Percentiles rank a stretch among this genome's conserved stretches.
phyloP scores from a whole-genome alignment of 345 rosid genomes.

The Arabidopsis thaliana region DNA sequence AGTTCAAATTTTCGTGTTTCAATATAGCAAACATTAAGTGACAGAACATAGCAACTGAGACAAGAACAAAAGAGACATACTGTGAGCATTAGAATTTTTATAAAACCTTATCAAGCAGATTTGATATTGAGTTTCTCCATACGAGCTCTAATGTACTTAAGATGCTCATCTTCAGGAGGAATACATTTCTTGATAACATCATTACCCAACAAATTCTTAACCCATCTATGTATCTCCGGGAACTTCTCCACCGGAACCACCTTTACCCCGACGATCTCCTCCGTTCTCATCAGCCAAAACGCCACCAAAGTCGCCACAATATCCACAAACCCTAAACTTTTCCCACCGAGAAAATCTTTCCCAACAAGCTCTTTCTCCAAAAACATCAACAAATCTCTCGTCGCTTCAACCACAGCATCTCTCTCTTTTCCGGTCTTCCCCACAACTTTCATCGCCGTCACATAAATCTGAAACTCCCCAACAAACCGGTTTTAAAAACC shows the following conservation, averaged over 20 bases:
- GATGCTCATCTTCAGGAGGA: conserved; percentile 43
- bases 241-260: conserved; percentile 33
- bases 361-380: conserved; percentile 47
- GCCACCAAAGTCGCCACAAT: conserved; percentile 40
- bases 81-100: neutral
- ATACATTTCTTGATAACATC: conserved; percentile 40
- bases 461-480: conserved; percentile 1
- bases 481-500: neutral
- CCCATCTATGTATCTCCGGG: conserved; percentile 37
- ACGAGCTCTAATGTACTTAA: conserved; percentile 31
- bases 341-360: conserved; percentile 49
- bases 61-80: conserved; percentile 8
- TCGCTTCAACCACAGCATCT: conserved; percentile 36
- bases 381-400: conserved; percentile 36
- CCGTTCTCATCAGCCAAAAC: conserved; percentile 41
- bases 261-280: conserved; percentile 29
- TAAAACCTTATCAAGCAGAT: neutral
- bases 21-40: neutral
- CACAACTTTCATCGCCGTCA: conserved; percentile 40
- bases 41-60: neutral
- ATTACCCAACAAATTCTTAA: conserved; percentile 10
- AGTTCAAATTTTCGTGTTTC: neutral
- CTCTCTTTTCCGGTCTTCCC: conserved; percentile 35
- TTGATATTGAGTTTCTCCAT: conserved; percentile 34
- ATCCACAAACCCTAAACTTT: conserved; percentile 41